Evolutionary conservation across 2,329 filamentous ascomycete species (phyloP), one percentile per base, ranked within the genome.

Genomic region (Cyanodermella asteris): DNA sequence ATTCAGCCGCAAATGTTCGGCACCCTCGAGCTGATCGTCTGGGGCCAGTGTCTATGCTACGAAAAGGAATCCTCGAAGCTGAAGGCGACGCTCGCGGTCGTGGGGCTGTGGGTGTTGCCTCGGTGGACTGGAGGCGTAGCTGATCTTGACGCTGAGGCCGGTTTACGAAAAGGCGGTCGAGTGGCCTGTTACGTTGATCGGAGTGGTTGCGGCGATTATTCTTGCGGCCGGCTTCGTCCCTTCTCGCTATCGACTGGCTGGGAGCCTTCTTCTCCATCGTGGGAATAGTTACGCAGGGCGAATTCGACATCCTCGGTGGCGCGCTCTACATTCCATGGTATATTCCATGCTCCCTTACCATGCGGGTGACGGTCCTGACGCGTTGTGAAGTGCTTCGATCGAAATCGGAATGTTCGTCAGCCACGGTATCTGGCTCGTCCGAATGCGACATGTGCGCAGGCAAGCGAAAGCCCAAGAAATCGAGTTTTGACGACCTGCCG

Each of bases 261-360:
- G 68, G 68, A 2, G 67, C 65, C 1, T 54, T 72, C 28, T 71
- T 72, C 40, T 71, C 64, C 0, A 51, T 72, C 13, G 57, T 72
- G 51, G 63, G 23, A 30, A 34, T 31, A 61, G 65, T 60, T 22
- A 63, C 59, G 1, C 65, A 72, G 36, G 53, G 61, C 13, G 59
- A 53, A 3, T 71, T 72, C 35, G 68, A 72, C 37, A 45, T 64
- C 4, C 45, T 72, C 0, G 68, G 65, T 3, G 64, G 64, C 1
- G 50, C 63, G 2, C 41, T 68, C 30, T 72, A 72, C 37, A 61
- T 68, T 25, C 43, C 64, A 6, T 64, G 62, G 62, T 66, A 47
- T 7, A 18, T 14, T 13, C 5, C 10, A 5, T 12, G 9, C 13
- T 15, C 3, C 22, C 11, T 18, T 15, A 7, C 5, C n/a, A n/a